These are phyloP conservation scores for Flueggea neowawraea DNA, from an alignment of 441 rosid genomes.

Conservation along the genomic window DNA sequence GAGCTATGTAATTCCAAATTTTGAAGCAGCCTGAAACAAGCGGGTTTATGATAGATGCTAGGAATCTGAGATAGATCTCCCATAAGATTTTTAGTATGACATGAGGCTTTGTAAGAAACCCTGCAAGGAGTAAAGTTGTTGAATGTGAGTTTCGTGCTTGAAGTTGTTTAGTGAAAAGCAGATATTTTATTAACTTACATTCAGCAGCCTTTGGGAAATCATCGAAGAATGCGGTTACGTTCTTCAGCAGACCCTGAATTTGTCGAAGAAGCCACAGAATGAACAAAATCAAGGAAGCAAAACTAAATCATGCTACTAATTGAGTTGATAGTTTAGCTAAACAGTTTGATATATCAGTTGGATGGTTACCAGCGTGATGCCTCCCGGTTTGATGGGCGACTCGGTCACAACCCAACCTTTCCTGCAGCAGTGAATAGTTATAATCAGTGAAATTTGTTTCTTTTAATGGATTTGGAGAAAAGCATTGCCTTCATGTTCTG, in stretches of 20 bases:
- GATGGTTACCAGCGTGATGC: slow-evolving; percentile 51
- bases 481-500: background rate
- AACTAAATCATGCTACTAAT: background rate
- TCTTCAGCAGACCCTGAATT: slow-evolving; percentile 50
- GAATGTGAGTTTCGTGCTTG: slow-evolving; percentile 2
- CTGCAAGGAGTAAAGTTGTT: slow-evolving; percentile 28
- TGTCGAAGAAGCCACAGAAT: background rate
- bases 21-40: slow-evolving; percentile 47
- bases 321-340: background rate
- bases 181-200: slow-evolving; percentile 32
- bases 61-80: slow-evolving; percentile 30
- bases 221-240: slow-evolving; percentile 49
- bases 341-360: too few relatives aligned
- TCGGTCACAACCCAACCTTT: slow-evolving; percentile 59
- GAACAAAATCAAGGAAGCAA: slow-evolving; percentile 1
- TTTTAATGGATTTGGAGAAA: background rate
- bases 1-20: slow-evolving; percentile 35
- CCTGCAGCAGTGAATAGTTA: slow-evolving; percentile 33
- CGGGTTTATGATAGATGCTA: slow-evolving; percentile 49
- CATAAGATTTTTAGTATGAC: slow-evolving; percentile 30
- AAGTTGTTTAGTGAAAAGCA: background rate
- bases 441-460: slow-evolving; percentile 4
- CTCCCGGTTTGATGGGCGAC: slow-evolving; percentile 83
- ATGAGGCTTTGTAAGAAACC: slow-evolving; percentile 63
- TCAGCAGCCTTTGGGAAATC: slow-evolving; percentile 61